A percentile compares a stretch with the other conserved stretches of the same genome.
Evolutionary conservation across 2,329 filamentous ascomycete genomes (phyloP).

Genomic region (Alternaria dauci): DNA sequence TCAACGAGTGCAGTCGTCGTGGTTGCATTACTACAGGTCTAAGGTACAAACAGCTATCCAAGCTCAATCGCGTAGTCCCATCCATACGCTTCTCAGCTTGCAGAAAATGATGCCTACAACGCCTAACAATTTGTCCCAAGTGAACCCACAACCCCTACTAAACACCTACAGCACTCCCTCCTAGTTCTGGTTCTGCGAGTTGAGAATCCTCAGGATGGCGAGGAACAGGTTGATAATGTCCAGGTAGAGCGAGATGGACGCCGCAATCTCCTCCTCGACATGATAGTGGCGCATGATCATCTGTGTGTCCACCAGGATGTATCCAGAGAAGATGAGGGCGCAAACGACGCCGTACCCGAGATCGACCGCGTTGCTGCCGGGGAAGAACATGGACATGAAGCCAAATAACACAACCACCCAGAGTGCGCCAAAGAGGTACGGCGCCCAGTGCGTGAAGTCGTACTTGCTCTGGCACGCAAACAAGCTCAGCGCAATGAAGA

Average conservation of each 20-base stretch:
- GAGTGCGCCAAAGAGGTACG: slow-evolving; percentile 88
- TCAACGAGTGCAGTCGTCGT: neutral
- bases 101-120: neutral
- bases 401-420: slow-evolving; percentile 93
- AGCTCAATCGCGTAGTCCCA: neutral
- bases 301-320: slow-evolving; percentile 97
- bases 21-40: neutral
- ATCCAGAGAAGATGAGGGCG: slow-evolving; percentile 89
- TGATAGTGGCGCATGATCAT: slow-evolving; percentile 95
- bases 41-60: neutral
- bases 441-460: slow-evolving; percentile 97
- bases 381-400: slow-evolving; percentile 91
- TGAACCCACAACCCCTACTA: neutral
- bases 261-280: slow-evolving; percentile 97
- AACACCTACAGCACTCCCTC: neutral
- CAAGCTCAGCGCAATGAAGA: slow-evolving; percentile 70
- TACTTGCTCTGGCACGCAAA: slow-evolving; percentile 99
- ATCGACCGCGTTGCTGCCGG: slow-evolving; percentile 80
- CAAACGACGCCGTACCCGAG: slow-evolving; percentile 83
- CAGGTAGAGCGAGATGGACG: slow-evolving; percentile 91
- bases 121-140: slow-evolving; percentile 1
- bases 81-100: neutral
- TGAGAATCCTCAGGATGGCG: slow-evolving; percentile 92
- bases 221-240: slow-evolving; percentile 98
- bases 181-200: slow-evolving; percentile 94